Evolutionary conservation across 2,329 filamentous ascomycete genomes (phyloP).

Genomic region (Sporothrix mexicana): DNA sequence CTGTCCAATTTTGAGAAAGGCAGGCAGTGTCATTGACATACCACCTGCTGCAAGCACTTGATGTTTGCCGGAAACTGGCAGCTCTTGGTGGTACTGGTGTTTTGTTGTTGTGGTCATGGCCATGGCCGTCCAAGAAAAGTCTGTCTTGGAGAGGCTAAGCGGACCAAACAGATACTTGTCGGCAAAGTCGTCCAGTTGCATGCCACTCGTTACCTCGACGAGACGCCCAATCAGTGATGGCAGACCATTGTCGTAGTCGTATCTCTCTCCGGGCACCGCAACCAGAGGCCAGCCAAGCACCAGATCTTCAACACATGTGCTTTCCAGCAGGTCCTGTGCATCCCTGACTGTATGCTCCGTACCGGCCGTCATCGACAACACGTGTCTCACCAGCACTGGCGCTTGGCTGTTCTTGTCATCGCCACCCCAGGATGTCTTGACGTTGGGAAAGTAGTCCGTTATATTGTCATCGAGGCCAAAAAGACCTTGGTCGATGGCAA

Average conservation of each 20-base stretch:
- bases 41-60: slow-evolving; percentile 14
- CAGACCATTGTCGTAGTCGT: slow-evolving; percentile 31
- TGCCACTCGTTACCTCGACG: slow-evolving; percentile 10
- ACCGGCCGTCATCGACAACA: slow-evolving; percentile 25
- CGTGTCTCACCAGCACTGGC: slow-evolving; percentile 19
- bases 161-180: slow-evolving; percentile 3
- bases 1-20: background rate
- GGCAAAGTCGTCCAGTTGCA: background rate
- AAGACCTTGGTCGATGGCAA: slow-evolving; percentile 23
- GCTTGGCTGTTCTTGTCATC: background rate
- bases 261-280: background rate
- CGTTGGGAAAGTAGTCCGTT: slow-evolving; percentile 7
- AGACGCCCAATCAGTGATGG: slow-evolving; percentile 1
- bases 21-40: background rate
- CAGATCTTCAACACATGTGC: background rate
- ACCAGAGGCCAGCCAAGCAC: background rate
- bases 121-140: background rate
- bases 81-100: too few species aligned
- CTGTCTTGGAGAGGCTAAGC: background rate
- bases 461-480: slow-evolving; percentile 15
- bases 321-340: slow-evolving; percentile 17
- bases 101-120: background rate
- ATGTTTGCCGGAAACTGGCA: background rate
- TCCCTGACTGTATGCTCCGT: background rate
- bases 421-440: background rate